Conservation (phyloP, 139 green algal species). For the Chlamydomonas sphaeroides region DNA sequence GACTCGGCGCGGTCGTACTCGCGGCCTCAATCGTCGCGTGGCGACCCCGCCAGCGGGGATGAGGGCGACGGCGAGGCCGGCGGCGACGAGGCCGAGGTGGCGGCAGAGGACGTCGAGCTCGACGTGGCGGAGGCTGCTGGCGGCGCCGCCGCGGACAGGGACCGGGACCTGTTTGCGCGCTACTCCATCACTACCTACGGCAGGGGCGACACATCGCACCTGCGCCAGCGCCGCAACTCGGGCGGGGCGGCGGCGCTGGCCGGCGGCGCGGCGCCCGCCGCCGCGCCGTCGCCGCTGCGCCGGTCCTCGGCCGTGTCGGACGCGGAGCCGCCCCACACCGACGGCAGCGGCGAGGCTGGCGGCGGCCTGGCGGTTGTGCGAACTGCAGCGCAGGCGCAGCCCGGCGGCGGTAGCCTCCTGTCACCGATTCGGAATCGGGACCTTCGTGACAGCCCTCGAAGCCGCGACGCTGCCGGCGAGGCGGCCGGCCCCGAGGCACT, state of each 20-base stretch:
- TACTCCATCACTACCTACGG: constrained; percentile 51
- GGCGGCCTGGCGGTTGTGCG: too few relatives aligned
- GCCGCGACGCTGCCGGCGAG: too few relatives aligned
- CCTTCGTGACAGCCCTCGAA: too few relatives aligned
- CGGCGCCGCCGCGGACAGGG: not conserved
- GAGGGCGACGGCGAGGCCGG: not conserved
- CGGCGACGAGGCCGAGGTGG: not conserved
- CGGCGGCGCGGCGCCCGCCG: not conserved
- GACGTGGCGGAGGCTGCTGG: not conserved
- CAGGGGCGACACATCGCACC: constrained; percentile 13
- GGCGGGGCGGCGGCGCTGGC: not conserved
- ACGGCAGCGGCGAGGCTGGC: too few relatives aligned
- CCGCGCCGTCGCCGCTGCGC: constrained; percentile 5
- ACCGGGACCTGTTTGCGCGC: constrained; percentile 51
- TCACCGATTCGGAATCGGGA: too few relatives aligned
- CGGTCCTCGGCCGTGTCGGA: not conserved
- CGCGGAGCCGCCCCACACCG: too few relatives aligned
- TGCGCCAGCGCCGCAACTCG: constrained; percentile 27
- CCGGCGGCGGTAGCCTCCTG: too few relatives aligned
- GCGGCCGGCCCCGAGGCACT: not conserved
- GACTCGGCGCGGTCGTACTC: constrained; percentile 39
- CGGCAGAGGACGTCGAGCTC: constrained; percentile 1
- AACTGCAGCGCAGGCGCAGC: too few relatives aligned
- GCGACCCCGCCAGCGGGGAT: not conserved
- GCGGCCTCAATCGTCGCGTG: not conserved